Conservation (phyloP, 176 grass and related monocot species). For the Musa itinerans region DNA sequence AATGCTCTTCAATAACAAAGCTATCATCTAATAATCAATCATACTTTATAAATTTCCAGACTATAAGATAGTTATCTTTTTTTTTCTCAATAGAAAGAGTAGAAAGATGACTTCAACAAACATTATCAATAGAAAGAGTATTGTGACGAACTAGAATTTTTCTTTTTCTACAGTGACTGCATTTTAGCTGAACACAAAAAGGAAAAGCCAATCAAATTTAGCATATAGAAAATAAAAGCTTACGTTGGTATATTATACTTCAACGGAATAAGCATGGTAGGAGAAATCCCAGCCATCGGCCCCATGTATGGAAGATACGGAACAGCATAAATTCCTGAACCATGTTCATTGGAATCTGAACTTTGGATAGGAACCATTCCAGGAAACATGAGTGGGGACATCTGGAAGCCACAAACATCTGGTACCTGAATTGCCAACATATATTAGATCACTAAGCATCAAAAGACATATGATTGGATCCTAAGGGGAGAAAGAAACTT, state of each 20-base stretch:
- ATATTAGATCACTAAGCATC: not conserved
- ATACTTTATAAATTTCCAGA: no score
- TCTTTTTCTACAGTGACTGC: no score
- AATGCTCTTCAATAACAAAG: no score
- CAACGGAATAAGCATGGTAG: constrained; percentile 53
- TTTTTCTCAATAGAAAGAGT: no score
- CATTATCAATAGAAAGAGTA: no score
- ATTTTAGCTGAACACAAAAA: no score
- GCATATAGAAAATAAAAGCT: constrained; percentile 12
- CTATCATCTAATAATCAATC: no score
- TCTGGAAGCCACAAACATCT: constrained; percentile 33
- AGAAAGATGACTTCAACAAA: no score
- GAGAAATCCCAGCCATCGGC: constrained; percentile 32
- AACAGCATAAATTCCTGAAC: constrained; percentile 85
- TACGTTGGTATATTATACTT: constrained; percentile 80
- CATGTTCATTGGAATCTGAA: constrained; percentile 43
- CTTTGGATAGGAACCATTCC: constrained; percentile 38
- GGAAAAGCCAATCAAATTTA: not conserved
- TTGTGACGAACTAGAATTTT: no score
- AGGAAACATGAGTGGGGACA: constrained; percentile 12
- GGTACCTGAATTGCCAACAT: not conserved
- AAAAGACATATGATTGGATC: not conserved
- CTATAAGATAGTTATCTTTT: no score
- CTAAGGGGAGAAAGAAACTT: not conserved
- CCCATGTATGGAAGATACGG: constrained; percentile 46